Base-by-base conservation (phyloP, 2,329 filamentous ascomycete genomes). In the Monosporascus cannonballus region DNA sequence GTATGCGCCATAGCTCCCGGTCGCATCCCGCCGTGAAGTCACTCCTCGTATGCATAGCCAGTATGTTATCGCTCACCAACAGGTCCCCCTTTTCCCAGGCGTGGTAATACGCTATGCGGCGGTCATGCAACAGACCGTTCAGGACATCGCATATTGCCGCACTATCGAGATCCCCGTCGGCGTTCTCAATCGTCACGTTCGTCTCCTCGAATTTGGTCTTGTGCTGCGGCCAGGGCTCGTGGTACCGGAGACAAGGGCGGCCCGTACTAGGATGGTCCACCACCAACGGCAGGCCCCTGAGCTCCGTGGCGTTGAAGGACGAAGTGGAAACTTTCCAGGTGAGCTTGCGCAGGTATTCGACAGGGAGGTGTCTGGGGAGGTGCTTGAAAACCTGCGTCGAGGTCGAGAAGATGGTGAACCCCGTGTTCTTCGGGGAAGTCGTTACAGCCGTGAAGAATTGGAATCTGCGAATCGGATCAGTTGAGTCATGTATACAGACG, bases 61-160 rank as follows among this genome's bases (percentile, higher is more conserved):
- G 52, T 3, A 73, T 61, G 48, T 81, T 82, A 56, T 82, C 79
- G 54, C 68, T 80, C 5, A 83, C 63, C 1, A 83, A 55, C 38
- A 83, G 46, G 58, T 83, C 80, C 0, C 79, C 79, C 64, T 77
- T 73, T 50, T 81, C 72, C 78, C 79, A 83, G 5, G 69, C 62
- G 51, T 79, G 76, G 51, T 76, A 75, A 38, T 78, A 69, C 7
- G 73, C 75, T 0, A 80, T 73, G 0, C 78, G 69, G 5, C 75
- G 69, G 56, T 81, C 79, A 51, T 80, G 76, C 1, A 79, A 61
- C 0, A 76, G 62, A 0, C 62, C 61, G 49, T 76, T 70, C 2
- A 81, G 60, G 0, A 70, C 58, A 2, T 70, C 65, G 25, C 70
- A 75, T 5, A 76, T 61, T 1, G 69, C 45, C 7, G 44, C 27